Evolutionary conservation across 208 protist genomes (phyloP).

Genomic region (Entamoeba nuttalli): DNA sequence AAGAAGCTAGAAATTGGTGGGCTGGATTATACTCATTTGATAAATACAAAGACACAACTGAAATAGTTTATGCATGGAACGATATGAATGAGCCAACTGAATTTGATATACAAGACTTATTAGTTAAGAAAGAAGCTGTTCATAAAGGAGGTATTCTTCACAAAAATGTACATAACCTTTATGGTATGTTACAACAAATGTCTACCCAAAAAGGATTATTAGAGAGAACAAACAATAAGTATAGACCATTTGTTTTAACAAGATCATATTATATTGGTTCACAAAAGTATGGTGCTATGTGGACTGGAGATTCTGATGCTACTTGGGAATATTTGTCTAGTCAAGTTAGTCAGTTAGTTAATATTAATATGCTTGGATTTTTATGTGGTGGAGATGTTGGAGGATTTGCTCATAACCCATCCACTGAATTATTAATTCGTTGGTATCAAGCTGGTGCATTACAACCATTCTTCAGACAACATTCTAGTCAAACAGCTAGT

Average conservation of each 20-base stretch:
- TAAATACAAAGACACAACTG: not conserved
- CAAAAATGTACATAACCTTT: conserved; percentile 20
- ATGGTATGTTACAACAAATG: not conserved
- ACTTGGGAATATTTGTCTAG: conserved; percentile 15
- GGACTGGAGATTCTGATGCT: conserved; percentile 23
- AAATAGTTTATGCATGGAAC: conserved; percentile 4
- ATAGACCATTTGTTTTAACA: conserved; percentile 18
- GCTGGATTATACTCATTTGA: not conserved
- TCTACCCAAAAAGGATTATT: not conserved
- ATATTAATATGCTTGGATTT: conserved; percentile 1
- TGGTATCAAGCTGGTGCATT: conserved; percentile 9
- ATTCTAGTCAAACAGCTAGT: not conserved
- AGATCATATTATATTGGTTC: conserved; percentile 25
- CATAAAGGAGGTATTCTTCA: conserved; percentile 3
- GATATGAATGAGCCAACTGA: conserved; percentile 20
- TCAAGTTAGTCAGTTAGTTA: not conserved
- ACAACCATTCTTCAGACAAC: conserved; percentile 7
- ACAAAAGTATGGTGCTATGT: conserved; percentile 1
- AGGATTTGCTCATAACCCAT: conserved; percentile 18
- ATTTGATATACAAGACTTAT: not conserved
- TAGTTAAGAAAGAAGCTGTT: not conserved
- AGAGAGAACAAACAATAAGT: not conserved
- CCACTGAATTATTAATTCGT: conserved; percentile 1
- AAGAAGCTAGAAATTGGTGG: not conserved
- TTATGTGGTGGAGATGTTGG: conserved; percentile 18